Conservation (phyloP, 2,329 filamentous ascomycete species). For the Curvularia sp. region DNA sequence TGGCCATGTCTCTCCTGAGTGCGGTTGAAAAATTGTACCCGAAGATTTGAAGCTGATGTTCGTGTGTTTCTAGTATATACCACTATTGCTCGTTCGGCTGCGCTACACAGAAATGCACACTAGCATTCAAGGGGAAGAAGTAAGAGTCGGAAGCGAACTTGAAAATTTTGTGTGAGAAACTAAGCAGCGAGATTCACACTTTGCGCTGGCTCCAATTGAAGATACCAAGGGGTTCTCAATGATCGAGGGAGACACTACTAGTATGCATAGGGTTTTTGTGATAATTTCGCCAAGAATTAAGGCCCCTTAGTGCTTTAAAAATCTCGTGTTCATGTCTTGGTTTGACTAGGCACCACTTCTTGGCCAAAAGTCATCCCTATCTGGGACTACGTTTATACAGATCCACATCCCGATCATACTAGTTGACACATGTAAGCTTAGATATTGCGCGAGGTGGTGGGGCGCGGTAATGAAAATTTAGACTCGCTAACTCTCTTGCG, state of each 20-base stretch:
- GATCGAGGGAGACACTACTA: not conserved
- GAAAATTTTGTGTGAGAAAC: not conserved
- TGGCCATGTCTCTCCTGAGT: not conserved
- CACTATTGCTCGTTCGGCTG: not conserved
- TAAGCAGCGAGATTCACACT: not conserved
- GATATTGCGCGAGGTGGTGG: no score
- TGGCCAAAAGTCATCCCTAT: not conserved
- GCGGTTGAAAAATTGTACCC: not conserved
- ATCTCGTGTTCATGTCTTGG: not conserved
- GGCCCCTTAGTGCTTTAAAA: not conserved
- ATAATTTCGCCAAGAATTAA: slow-evolving; percentile 1
- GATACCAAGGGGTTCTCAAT: not conserved
- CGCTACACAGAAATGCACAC: not conserved
- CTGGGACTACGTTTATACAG: not conserved
- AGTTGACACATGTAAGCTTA: not conserved
- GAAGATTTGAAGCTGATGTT: not conserved
- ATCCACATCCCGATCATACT: not conserved
- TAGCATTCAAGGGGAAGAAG: not conserved
- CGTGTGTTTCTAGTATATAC: not conserved
- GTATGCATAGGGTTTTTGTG: not conserved
- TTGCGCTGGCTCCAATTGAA: not conserved
- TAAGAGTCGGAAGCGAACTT: not conserved
- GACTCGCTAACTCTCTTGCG: not conserved
- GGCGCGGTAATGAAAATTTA: not conserved
- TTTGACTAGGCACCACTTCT: not conserved